Base-by-base conservation (phyloP, 2,329 filamentous ascomycete species). In the Colletotrichum eleusines region DNA sequence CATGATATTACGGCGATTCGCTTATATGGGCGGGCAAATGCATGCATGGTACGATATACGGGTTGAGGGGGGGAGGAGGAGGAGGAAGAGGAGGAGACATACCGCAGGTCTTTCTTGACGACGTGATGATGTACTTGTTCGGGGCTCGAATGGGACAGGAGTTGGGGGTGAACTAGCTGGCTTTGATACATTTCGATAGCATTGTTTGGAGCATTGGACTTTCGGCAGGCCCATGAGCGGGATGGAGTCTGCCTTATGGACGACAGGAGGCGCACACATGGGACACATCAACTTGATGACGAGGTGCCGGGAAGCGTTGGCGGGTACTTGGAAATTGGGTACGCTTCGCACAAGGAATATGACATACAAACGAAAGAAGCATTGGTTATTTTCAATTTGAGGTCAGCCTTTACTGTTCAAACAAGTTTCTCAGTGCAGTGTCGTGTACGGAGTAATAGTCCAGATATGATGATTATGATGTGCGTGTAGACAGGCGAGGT, bases 61-160 rank as follows among this genome's bases (percentile, higher is more conserved):
- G 59, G 61, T 40, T 33, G 7, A 33, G 4, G 31, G 31, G 31
- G 3, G 7, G 31, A 33, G 59, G 66, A 61, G 60, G 60, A 33
- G 48, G 60, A 40, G 63, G 66, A 61, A 55, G 55, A 33, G 48
- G 60, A 20, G 66, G 60, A 42, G 31, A 48, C 50, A 57, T 46
- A 61, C 40, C 46, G 55, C 60, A 53, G 55, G 46, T 63, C 35
- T 63, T 68, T 53, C 50, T 71, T 69, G 65, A 71, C 48, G 69
- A 71, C 38, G 48, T 69, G 46, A 71, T 63, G 69, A 71, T 59
- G 69, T 60, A 71, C 64, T 69, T 68, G 65, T 54, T 69, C 60
- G 58, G 62, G 64, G 58, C 38, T 69, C 65, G 51, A 48, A 55
- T 59, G 65, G 60, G 53, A 58, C 58, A 40, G 69, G 69, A 60